Base-by-base conservation (phyloP, 2,329 filamentous ascomycete genomes). In the Scytalidium lignicola region DNA sequence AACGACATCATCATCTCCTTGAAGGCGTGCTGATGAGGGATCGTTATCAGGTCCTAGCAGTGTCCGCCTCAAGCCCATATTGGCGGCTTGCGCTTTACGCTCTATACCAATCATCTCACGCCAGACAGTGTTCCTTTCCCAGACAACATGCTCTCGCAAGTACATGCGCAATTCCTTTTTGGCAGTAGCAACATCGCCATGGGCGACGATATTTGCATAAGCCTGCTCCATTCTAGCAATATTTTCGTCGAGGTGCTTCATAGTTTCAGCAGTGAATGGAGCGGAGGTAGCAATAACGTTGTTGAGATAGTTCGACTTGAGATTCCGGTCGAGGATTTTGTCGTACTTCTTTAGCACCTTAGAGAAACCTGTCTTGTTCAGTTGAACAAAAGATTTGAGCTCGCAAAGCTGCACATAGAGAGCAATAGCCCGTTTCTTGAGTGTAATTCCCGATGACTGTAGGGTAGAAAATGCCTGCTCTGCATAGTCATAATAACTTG, bases 81-180 rank as follows among this genome's bases (percentile, higher is more conserved):
- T 93, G 8, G 92, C 92, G 8, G 93, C 95, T 69, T 97, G 92
- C 1, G 90, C 90, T 64, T 95, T 91, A 19, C 93, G 80, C 72
- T 99, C 95, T 58, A 99, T 92, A 47, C 92, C 93, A 65, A 99
- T 99, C 82, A 99, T 93, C 61, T 99, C 93, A 70, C 95, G 79
- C 93, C 93, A 99, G 17, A 99, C 93, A 0, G 93, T 99, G 65
- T 99, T 99, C 50, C 93, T 82, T 67, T 99, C 95, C 95, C 93
- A 99, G 0, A 97, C 92, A 18, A 99, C 91, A 67, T 99, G 93
- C 69, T 99, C 95, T 50, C 93, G 79, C 21, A 99, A 78, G 63
- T 99, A 91, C 23, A 96, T 81, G 47, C 93, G 82, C 50, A 99
- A 75, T 64, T 97, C 93, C 58, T 88, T 85, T 61, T 84, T 88